phyloP scores from a whole-genome alignment of 306 rosid species.

The Pueraria montana region DNA sequence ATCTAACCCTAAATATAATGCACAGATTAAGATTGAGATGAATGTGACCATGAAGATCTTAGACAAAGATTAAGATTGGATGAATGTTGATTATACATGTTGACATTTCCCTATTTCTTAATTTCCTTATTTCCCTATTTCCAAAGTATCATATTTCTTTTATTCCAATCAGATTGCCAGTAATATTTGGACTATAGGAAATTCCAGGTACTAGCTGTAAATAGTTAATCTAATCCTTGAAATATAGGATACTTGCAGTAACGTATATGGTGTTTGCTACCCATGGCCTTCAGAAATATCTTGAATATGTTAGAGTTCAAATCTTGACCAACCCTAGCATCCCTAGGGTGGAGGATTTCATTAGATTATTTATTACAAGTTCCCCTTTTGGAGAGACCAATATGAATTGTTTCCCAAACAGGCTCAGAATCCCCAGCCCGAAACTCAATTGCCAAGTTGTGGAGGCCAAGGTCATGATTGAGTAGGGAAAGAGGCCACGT shows the following conservation, averaged over 20 bases:
- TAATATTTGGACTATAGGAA: neutral
- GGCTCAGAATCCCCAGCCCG: neutral
- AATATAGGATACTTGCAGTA: neutral
- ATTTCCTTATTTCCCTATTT: neutral
- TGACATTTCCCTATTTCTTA: neutral
- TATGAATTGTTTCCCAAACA: neutral
- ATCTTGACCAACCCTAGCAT: neutral
- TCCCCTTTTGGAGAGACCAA: neutral
- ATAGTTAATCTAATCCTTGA: neutral
- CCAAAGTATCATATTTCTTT: neutral
- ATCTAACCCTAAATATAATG: neutral
- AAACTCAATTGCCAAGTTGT: neutral
- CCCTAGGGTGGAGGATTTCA: no score
- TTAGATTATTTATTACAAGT: neutral
- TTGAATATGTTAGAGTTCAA: neutral
- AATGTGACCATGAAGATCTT: neutral
- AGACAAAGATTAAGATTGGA: neutral
- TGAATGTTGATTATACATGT: neutral
- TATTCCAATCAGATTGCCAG: neutral
- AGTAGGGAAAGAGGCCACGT: neutral
- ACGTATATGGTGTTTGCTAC: neutral
- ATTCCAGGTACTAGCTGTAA: neutral
- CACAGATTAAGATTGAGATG: no score
- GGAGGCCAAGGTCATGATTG: neutral
- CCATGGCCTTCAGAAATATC: neutral